Base-by-base conservation (phyloP, 179 eudicot genomes). In the Vitellaria paradoxa region DNA sequence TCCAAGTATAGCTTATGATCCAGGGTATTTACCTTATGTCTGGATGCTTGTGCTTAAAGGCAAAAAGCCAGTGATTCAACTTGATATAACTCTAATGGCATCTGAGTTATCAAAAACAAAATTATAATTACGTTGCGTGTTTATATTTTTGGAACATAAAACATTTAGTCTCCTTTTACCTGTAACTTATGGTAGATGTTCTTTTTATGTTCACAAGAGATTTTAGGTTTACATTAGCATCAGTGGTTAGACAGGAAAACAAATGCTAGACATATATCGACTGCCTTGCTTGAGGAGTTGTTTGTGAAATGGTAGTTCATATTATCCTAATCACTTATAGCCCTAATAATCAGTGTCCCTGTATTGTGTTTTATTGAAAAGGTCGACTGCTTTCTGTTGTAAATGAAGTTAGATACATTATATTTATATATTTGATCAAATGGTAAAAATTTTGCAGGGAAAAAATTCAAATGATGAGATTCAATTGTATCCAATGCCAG, bases 371-470 rank as follows among this genome's bases (percentile, higher is more conserved):
- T 11, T 21, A 55, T 23, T 71, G n/a, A n/a, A 68, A 37, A 53
- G 47, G 21, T 13, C 60, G 40, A 55, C 23, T 18, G 21, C 70
- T 71, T 79, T 7, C 68, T 61, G n/a, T 5, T 63, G 70, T 10
- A 18, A 24, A 12, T 30, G 26, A 69, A 23, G 26, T n/a, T 53
- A 18, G 23, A 17, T 17, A n/a, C n/a, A n/a, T 61, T 49, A n/a
- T 15, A 12, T 4, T 61, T 49, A n/a, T 15, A 12, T 4, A 46
- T 60, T 52, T n/a, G 11, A 30, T 26, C 21, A 23, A 62, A 55
- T 60, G 47, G 65, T 46, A 17, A 76, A 20, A 73, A 21, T 17
- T 50, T 68, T 81, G 60, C 85, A 89, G 92, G 90, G 80, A 75
- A 78, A 73, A 61, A 79, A 40, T 21, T 46, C 70, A 49, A 78